A percentile compares a stretch with the other conserved stretches of the same genome.
These are phyloP conservation scores for Entomortierella chlamydospora DNA, from an alignment of 192 early-diverging fungal genomes.

Conservation along the genomic window DNA sequence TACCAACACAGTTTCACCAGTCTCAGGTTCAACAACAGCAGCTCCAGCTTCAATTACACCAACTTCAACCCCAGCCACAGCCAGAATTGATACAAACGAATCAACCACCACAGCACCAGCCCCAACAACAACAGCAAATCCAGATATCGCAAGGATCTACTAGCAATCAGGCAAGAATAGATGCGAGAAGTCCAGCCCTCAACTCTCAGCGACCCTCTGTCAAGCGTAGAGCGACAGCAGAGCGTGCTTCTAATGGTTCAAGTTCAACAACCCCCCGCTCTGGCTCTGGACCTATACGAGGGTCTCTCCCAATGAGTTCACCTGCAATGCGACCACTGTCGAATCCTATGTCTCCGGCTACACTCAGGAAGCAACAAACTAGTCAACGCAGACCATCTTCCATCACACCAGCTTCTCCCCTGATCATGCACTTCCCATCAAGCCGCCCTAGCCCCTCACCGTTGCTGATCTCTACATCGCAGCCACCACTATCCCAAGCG, in stretches of 20 bases:
- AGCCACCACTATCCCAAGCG: slow-evolving; percentile 13
- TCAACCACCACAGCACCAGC: slow-evolving; percentile 25
- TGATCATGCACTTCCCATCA: slow-evolving; percentile 51
- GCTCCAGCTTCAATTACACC: slow-evolving; percentile 41
- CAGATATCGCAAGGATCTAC: slow-evolving; percentile 15
- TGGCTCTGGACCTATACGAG: slow-evolving; percentile 31
- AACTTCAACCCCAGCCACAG: slow-evolving; percentile 36
- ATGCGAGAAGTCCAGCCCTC: slow-evolving; percentile 33
- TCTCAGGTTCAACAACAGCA: slow-evolving; percentile 31
- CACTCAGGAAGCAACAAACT: slow-evolving; percentile 36
- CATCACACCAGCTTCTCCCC: slow-evolving; percentile 42
- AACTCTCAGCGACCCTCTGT: slow-evolving; percentile 36
- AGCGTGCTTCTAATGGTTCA: slow-evolving; percentile 29
- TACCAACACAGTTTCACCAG: slow-evolving; percentile 45
- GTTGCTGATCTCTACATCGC: slow-evolving; percentile 41
- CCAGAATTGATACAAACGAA: slow-evolving; percentile 14
- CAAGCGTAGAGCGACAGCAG: slow-evolving; percentile 35
- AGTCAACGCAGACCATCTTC: slow-evolving; percentile 28
- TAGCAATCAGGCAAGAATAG: slow-evolving; percentile 10
- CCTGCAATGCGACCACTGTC: slow-evolving; percentile 40
- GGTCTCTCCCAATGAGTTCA: slow-evolving; percentile 36
- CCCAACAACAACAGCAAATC: slow-evolving; percentile 30
- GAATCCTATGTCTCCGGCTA: slow-evolving; percentile 44
- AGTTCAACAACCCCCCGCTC: slow-evolving; percentile 21
- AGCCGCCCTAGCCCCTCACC: slow-evolving; percentile 40